Base-by-base conservation (phyloP, 148 eudicot species). In the Amaranthus hypochondriacus region DNA sequence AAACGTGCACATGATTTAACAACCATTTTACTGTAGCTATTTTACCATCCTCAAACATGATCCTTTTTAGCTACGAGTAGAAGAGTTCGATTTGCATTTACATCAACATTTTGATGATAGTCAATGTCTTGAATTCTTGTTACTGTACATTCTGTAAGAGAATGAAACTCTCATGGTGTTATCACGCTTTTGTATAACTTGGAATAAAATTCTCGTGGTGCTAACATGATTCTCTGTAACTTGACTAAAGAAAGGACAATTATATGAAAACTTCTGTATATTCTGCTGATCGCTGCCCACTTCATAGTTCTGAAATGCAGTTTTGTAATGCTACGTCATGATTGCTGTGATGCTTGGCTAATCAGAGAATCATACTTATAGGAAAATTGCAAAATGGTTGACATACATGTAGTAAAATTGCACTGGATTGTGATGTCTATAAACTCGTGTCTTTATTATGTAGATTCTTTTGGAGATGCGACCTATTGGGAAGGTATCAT, bases 381-480 rank as follows among this genome's bases (percentile, higher is more conserved):
- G 14, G 42, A 48, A 6, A 55, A 58, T 48, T 14, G 15, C 46
- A 56, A 71, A 10, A 15, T 9, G 54, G 39, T 42, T 57, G 63
- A n/a, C 49, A 52, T 51, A 48, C 44, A 39, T 13, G 69, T 9
- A 47, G 69, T 28, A 2, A 28, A 65, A n/a, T 65, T 2, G 52
- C 52, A 52, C 53, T 76, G 43, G 15, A 12, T 53, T 68, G 13
- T 47, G 21, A 64, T 48, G 62, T 70, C 57, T 50, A 14, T 56
- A 46, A 42, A 13, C 50, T 50, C 60, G 51, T 72, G 5, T 74
- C 12, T 54, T 73, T 21, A 3, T 60, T 60, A 21, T 81, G 81
- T 84, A 93, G 98, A 86, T 93, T 83, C 87, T 89, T 47, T 69
- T 94, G 76, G 97, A 94, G 87, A 70, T 86, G 43, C 87, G 73